Percentiles rank a stretch among this genome's conserved stretches.
phyloP scores from a whole-genome alignment of 1,284 basidiomycete genomes.

The Melampsora medusae region DNA sequence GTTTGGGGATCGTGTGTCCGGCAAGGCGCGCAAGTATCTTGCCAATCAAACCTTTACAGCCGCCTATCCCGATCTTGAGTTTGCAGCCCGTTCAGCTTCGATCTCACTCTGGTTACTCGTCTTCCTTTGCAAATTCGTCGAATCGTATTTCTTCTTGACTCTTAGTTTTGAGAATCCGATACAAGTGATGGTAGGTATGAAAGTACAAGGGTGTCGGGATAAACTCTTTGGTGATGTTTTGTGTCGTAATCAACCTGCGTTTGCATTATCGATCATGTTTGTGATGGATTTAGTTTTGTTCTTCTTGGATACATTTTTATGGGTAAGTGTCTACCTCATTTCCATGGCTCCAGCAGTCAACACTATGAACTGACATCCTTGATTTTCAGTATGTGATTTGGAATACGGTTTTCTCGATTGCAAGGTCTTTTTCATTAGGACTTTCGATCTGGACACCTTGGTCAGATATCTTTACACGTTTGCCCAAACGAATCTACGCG shows the following conservation, averaged over 20 bases:
- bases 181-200: conserved; percentile 86
- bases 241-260: conserved; percentile 83
- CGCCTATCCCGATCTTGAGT: conserved; percentile 72
- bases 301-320: conserved; percentile 95
- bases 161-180: conserved; percentile 88
- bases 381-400: conserved; percentile 66
- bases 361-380: background rate
- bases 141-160: conserved; percentile 93
- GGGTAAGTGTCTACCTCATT: conserved; percentile 56
- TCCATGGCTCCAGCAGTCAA: background rate
- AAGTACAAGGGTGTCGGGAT: conserved; percentile 80
- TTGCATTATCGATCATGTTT: conserved; percentile 92
- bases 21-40: conserved; percentile 88
- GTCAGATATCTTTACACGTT: conserved; percentile 80
- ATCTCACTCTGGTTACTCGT: conserved; percentile 79
- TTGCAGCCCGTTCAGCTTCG: conserved; percentile 68
- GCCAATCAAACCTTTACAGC: conserved; percentile 94
- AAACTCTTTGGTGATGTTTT: conserved; percentile 74
- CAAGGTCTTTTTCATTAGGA: conserved; percentile 80
- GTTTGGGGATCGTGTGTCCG: conserved; percentile 90
- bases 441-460: conserved; percentile 96
- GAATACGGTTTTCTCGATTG: conserved; percentile 91
- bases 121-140: conserved; percentile 88
- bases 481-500: conserved; percentile 91
- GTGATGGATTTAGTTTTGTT: conserved; percentile 90